A percentile compares a stretch with the other conserved stretches of the same genome.
Conservation (phyloP, 108 stramenopile species). For the Fistulifera pelliculosa region DNA sequence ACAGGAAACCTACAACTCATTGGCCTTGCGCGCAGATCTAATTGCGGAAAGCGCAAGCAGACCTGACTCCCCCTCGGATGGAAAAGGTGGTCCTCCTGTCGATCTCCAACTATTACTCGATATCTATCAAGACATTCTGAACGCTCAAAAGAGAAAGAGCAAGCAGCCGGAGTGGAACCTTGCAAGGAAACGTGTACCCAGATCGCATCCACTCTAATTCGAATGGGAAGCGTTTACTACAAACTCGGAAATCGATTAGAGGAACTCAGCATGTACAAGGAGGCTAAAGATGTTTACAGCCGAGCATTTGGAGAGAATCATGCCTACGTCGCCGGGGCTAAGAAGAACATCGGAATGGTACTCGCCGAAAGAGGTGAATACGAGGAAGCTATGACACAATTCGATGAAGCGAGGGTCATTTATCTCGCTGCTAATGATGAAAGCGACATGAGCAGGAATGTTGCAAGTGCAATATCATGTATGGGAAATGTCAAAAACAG, state of each 20-base stretch:
- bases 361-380: constrained; percentile 67
- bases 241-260: constrained; percentile 58
- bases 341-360: constrained; percentile 80
- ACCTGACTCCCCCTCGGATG: neutral
- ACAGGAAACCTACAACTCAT: constrained; percentile 53
- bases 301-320: constrained; percentile 55
- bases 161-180: neutral
- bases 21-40: constrained; percentile 39
- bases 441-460: constrained; percentile 50
- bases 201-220: constrained; percentile 57
- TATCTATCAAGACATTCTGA: constrained; percentile 43
- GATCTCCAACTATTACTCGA: constrained; percentile 60
- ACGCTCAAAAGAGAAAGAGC: constrained; percentile 28
- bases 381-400: constrained; percentile 51
- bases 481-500: constrained; percentile 79
- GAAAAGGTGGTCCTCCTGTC: constrained; percentile 3
- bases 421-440: constrained; percentile 41
- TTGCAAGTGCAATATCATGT: constrained; percentile 72
- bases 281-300: constrained; percentile 50
- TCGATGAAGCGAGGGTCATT: constrained; percentile 51
- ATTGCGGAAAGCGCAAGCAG: constrained; percentile 5
- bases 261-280: constrained; percentile 56
- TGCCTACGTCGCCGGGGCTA: constrained; percentile 63
- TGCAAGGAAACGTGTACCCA: constrained; percentile 16
- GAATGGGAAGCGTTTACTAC: constrained; percentile 71